Base-by-base conservation (phyloP, 192 early-diverging fungal species). In the Thoreauomyces humboldtii region DNA sequence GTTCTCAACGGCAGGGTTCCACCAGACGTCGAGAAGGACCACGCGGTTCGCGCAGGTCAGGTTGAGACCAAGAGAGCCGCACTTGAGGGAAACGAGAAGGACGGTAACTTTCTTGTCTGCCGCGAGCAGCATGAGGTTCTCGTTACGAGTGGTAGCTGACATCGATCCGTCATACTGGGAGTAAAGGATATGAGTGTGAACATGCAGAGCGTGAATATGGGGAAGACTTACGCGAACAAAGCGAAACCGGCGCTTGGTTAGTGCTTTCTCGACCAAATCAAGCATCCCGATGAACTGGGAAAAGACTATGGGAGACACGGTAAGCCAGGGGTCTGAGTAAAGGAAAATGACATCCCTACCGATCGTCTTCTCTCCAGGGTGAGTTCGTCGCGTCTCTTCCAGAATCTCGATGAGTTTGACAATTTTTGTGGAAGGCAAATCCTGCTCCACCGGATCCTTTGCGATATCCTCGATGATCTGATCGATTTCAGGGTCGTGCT, bases 1-100 rank as follows among this genome's bases (percentile, higher is more conserved):
- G 43, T 76, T 62, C 78, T 89, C 88, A 4, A 89, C 53, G 2
- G 84, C 78, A 21, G 88, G 88, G 62, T 88, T 90, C 88, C 87
- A 88, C 92, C 92, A 94, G 28, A 88, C 65, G 57, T 91, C 88
- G 68, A 91, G 78, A 22, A 94, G 50, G 33, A 94, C 86, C 2
- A 93, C 86, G 24, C 80, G 79, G 74, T 84, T 89, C 1, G 87
- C 87, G 6, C 68, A 14, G 19, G 67, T 73, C 11, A 90, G 61
- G 59, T 94, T 94, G 17, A 91, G 72, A 14, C 89, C 92, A 34
- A 89, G 68, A 0, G 82, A 82, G 9, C 87, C 74, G 42, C 86
- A 88, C 54, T 86, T 87, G 28, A 85, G 75, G 50, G 86, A 87
- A 22, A 89, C 72, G 7, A 92, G 71, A 53, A 92, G 65, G 0